Evolutionary conservation across 768 basidiomycete genomes (phyloP), one percentile per base, ranked within the genome.

Genomic region (Lentinula guzmanii): DNA sequence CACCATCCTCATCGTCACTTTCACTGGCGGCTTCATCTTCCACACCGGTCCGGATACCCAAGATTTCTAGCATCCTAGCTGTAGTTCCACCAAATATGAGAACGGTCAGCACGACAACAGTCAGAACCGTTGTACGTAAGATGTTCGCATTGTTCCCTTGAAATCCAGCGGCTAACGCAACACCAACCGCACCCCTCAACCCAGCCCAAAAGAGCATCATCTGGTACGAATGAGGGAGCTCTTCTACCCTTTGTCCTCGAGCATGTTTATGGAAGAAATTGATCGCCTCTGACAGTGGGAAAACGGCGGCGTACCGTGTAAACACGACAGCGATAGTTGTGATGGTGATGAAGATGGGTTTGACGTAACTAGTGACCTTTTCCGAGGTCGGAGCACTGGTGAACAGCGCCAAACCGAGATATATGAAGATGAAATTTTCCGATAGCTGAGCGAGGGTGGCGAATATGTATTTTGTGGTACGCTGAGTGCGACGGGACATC

Each of bases 201-300:
- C 96, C 96, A 1, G 96, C 96, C 97, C 96, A 99, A 75, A 98
- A 98, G 15, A 98, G 77, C 95, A 98, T 97, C 93, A 98, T 96
- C 68, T 98, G 95, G 69, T 99, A 98, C 10, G 94, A 95, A 72
- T 98, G 95, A 1, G 97, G 95, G 4, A 99, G 77, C 66, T 98
- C 95, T 65, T 97, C 95, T 24, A 82, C 76, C 45, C 94, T 84
- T 68, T 95, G 91, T 1, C 94, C 94, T 1, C 93, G 85, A 2
- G 84, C 87, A 63, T 95, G 91, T 62, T 74, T 77, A 67, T 87
- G 90, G 80, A 98, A 87, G 65, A 97, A 81, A 77, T 99, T 99
- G 86, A 99, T 97, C 31, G 84, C 83, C 67, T 95, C 91, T 3
- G 94, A 93, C 16, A 98, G 82, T 1, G 96, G 96, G 80, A 98